Evolutionary conservation across 176 grass and related monocot species (phyloP), one percentile per base, ranked within the genome.

Genomic region (Elymus sibiricus): DNA sequence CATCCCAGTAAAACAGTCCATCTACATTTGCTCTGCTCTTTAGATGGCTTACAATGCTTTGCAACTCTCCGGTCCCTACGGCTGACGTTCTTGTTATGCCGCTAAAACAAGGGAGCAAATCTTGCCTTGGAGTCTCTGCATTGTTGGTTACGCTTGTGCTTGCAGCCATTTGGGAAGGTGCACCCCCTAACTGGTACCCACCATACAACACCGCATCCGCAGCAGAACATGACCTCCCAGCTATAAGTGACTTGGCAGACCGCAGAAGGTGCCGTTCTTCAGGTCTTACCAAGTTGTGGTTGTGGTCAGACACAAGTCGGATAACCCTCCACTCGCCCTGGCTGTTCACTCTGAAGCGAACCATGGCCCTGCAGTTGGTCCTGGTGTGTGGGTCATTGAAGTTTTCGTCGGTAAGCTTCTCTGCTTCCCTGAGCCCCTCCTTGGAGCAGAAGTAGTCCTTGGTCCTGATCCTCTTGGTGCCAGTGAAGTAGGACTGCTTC

Each of bases 361-460:
- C 90, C 94, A 95, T 95, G 16, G 91, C 94, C 84, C 84, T 95
- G 77, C 94, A 93, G n/a, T 91, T 93, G 16, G 94, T 95, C 81
- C 94, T 83, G 69, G 94, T 95, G 58, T 95, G 90, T 0, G 90
- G 94, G 42, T 95, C 90, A 5, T 93, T 91, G 87, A 89, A 95
- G 72, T 93, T 92, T 0, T 88, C 70, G 6, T 95, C 89, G 0
- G 86, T 95, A 46, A 93, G 89, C 35, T 89, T 89, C 55, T 95
- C 94, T 39, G 83, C 91, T 78, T 95, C 90, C 81, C 90, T 95
- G 28, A 91, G 76, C 17, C 94, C 94, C 82, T 95, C 94, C 74
- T 95, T 95, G 68, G 94, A 95, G 89, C 94, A 95, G 88, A 91
- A 95, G 42, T 95, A 95, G 76, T 95, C 94, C 84, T 95, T 95